Conservation (phyloP, 345 rosid species). For the Syzygium aromaticum region DNA sequence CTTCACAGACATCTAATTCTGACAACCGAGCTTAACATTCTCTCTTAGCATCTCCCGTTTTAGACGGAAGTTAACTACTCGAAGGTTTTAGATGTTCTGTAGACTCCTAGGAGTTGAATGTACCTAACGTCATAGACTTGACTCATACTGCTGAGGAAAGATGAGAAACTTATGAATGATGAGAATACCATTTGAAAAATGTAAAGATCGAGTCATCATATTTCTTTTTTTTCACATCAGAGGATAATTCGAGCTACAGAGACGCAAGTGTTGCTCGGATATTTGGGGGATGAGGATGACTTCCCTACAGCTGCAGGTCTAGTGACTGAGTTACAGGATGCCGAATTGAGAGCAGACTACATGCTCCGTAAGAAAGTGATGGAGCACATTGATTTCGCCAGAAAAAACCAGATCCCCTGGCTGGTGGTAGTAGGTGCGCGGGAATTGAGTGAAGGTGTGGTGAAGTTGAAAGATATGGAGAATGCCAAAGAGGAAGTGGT, state of each 20-base stretch:
- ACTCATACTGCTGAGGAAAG: neutral
- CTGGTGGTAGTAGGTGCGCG: constrained; percentile 60
- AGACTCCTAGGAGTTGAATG: too few relatives aligned
- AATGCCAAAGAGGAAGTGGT: constrained; percentile 37
- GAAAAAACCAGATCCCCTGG: constrained; percentile 43
- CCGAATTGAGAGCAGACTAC: constrained; percentile 59
- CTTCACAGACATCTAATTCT: neutral
- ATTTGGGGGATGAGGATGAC: constrained; percentile 52
- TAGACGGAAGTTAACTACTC: neutral
- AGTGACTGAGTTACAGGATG: constrained; percentile 57
- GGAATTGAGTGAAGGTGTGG: constrained; percentile 50
- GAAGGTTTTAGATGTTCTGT: too few relatives aligned
- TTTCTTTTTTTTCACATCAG: neutral
- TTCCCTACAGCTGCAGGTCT: constrained; percentile 50
- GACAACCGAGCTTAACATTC: neutral
- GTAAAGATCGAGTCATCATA: neutral
- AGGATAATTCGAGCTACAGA: constrained; percentile 57
- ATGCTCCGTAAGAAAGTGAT: constrained; percentile 42
- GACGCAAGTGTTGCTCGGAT: constrained; percentile 63
- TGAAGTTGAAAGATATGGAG: constrained; percentile 48
- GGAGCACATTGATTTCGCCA: constrained; percentile 52
- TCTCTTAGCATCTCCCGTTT: neutral
- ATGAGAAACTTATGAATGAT: neutral
- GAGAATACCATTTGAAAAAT: neutral
- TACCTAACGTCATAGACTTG: neutral